Evolutionary conservation across 1,284 basidiomycete genomes (phyloP), one percentile per base, ranked within the genome.

Genomic region (Cutaneotrichosporon cutaneum): DNA sequence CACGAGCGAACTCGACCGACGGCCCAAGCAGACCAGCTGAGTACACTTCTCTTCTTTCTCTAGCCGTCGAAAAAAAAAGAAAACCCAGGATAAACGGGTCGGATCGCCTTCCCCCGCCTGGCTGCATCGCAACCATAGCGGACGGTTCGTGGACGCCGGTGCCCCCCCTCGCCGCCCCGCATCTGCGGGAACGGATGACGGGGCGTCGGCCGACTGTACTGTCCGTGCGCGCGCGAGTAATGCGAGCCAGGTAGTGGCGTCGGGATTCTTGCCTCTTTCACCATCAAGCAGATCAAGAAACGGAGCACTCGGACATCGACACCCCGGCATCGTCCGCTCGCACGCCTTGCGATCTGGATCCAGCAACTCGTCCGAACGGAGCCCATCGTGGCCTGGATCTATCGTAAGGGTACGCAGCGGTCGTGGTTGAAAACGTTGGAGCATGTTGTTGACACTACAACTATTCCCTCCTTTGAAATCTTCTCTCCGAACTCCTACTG

Each of bases 241-340:
- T 63, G 64, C 39, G 65, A 68, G 67, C 63, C 45, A 59, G 65
- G 64, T 66, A 61, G 67, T 68, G 67, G 67, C 67, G 67, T 68
- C 44, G 67, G 67, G 48, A 62, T 61, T 54, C 56, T 32, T n/a
- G 8, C 45, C 27, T 27, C 48, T 18, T 55, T 26, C 35, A 54
- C 16, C 16, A 39, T 53, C 35, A 24, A 54, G 45, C 50, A 27
- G 10, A 39, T 16, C 35, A 35, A 54, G 22, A 33, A 54, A 11
- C 33, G 26, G 26, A 36, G 62, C 58, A 54, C 51, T 54, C 18
- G 55, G 58, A 60, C 56, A 58, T 59, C 33, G 58, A 50, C 39
- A 53, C 35, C n/a, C n/a, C n/a, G 32, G 21, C 52, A 18, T 36
- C 30, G 21, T 53, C 26, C 26, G 27, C 16, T 36, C 52, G 52